phyloP scores from a whole-genome alignment of 169 alveolate genomes.

The Eimeria mitis region DNA sequence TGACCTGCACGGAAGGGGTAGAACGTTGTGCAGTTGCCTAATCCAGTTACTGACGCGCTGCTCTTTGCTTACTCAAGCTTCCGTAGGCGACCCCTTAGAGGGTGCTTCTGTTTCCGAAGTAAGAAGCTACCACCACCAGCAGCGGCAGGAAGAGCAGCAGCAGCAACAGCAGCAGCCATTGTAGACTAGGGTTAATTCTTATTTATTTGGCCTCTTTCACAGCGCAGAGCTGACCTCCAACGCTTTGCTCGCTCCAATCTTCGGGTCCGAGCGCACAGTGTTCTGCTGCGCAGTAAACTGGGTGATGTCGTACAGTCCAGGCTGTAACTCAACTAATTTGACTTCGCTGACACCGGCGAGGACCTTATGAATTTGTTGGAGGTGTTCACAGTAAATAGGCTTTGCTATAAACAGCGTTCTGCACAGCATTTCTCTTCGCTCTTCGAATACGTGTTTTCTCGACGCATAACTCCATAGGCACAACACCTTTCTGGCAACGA shows the following conservation, averaged over 20 bases:
- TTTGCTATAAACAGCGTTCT: constrained; percentile 73
- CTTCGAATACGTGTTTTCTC: constrained; percentile 39
- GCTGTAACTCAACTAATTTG: constrained; percentile 50
- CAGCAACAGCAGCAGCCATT: background rate
- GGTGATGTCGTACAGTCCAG: constrained; percentile 42
- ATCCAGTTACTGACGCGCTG: background rate
- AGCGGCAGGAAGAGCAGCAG: background rate
- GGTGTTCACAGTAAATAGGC: constrained; percentile 46
- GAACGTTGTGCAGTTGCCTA: background rate
- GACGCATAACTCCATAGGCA: constrained; percentile 60
- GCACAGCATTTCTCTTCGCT: constrained; percentile 57
- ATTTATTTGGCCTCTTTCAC: background rate
- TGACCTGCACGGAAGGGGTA: constrained; percentile 18
- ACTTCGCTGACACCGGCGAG: constrained; percentile 72
- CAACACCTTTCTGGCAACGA: constrained; percentile 55
- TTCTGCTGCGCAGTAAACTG: constrained; percentile 61
- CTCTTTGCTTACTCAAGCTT: background rate
- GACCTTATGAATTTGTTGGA: constrained; percentile 33
- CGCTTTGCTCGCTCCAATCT: constrained; percentile 69
- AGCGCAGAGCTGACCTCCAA: constrained; percentile 53
- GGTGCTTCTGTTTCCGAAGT: background rate
- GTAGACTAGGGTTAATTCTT: background rate
- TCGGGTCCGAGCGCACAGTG: constrained; percentile 67
- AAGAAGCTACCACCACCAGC: background rate
- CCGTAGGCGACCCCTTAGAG: background rate